phyloP scores from a whole-genome alignment of 495 filamentous ascomycete genomes.

The Xylaria castorea region DNA sequence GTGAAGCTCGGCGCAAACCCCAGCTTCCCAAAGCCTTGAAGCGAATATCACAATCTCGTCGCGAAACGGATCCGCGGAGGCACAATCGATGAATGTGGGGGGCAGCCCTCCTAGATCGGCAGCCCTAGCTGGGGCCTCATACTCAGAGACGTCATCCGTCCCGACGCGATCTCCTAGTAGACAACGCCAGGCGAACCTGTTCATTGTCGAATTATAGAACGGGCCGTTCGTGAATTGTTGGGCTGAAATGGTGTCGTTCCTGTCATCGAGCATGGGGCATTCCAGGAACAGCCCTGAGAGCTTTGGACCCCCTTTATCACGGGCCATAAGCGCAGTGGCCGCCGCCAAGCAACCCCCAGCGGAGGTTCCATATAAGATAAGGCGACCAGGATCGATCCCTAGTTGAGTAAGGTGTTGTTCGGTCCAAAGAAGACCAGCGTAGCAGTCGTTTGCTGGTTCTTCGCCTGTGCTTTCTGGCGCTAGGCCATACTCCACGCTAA shows the following conservation, averaged over 20 bases:
- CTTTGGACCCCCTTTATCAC: slow-evolving; percentile 42
- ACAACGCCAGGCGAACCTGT: slow-evolving; percentile 45
- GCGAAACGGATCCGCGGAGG: slow-evolving; percentile 44
- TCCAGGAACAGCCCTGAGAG: slow-evolving; percentile 43
- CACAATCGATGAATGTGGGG: slow-evolving; percentile 44
- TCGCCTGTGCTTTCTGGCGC: slow-evolving; percentile 43
- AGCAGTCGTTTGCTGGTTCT: slow-evolving; percentile 40
- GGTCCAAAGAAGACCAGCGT: slow-evolving; percentile 39
- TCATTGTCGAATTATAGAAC: slow-evolving; percentile 44
- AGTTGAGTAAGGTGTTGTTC: slow-evolving; percentile 37
- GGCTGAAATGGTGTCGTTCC: slow-evolving; percentile 42
- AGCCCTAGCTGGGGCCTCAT: slow-evolving; percentile 44
- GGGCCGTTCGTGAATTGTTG: slow-evolving; percentile 40
- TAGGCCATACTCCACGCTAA: slow-evolving; percentile 47
- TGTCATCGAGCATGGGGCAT: slow-evolving; percentile 47
- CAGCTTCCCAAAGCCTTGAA: slow-evolving; percentile 42
- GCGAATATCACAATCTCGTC: slow-evolving; percentile 48
- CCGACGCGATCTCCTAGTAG: slow-evolving; percentile 41
- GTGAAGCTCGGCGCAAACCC: slow-evolving; percentile 46
- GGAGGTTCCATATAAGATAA: slow-evolving; percentile 45
- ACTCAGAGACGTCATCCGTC: slow-evolving; percentile 38
- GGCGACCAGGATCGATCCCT: slow-evolving; percentile 41
- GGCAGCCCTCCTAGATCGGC: slow-evolving; percentile 41
- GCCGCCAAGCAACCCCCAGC: slow-evolving; percentile 47
- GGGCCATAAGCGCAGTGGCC: slow-evolving; percentile 41